A percentile compares a stretch with the other conserved stretches of the same genome.
Evolutionary conservation across 345 rosid species (phyloP).

Genomic region (Tarenaya hassleriana): DNA sequence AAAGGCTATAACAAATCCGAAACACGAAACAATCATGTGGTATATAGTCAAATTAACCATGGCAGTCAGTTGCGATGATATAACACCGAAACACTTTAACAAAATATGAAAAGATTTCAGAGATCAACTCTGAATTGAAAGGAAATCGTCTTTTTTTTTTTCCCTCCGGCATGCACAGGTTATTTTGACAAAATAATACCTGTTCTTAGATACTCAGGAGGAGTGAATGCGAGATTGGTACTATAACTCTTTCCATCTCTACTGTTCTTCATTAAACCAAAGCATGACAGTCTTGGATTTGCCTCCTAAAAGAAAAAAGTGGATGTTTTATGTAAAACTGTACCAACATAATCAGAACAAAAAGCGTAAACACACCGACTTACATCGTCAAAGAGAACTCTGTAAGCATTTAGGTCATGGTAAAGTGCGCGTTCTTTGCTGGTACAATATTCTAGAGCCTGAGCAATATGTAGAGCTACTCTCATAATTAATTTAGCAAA

Average conservation of each 20-base stretch:
- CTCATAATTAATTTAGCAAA: too few relatives aligned
- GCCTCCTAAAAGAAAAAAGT: slow-evolving; percentile 51
- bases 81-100: too few relatives aligned
- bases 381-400: slow-evolving; percentile 88
- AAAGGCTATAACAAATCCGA: neutral
- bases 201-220: slow-evolving; percentile 93
- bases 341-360: neutral
- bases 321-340: neutral
- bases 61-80: too few relatives aligned
- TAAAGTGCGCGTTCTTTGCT: slow-evolving; percentile 84
- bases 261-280: slow-evolving; percentile 95
- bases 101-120: too few relatives aligned
- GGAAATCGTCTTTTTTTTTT: neutral
- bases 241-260: slow-evolving; percentile 95
- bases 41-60: too few relatives aligned
- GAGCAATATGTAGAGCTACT: too few relatives aligned
- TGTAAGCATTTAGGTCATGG: slow-evolving; percentile 91
- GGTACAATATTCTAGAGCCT: slow-evolving; percentile 87
- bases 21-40: too few relatives aligned
- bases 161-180: neutral
- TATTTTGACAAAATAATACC: slow-evolving; percentile 33
- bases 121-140: neutral
- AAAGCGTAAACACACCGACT: slow-evolving; percentile 7
- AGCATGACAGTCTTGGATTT: slow-evolving; percentile 84
- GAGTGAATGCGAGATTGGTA: slow-evolving; percentile 90